phyloP scores from a whole-genome alignment of 1,284 basidiomycete species.

The Trametes polyzona region DNA sequence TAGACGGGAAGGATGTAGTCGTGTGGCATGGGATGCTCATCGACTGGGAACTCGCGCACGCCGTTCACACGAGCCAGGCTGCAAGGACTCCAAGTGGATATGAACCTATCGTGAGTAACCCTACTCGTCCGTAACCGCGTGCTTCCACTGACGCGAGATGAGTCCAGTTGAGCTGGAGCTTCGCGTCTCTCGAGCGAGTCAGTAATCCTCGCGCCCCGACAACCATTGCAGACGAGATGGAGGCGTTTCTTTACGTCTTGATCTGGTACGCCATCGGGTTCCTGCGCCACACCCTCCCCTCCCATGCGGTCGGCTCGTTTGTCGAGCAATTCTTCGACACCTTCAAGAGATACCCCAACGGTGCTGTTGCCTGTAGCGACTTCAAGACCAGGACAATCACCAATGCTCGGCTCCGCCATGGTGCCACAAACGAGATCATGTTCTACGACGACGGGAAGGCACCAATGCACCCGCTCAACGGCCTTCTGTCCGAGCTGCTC shows the following conservation, averaged over 20 bases:
- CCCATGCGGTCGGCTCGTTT: neutral
- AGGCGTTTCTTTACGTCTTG: slow-evolving; percentile 14
- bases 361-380: neutral
- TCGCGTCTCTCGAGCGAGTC: neutral
- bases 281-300: slow-evolving; percentile 1
- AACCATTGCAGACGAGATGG: slow-evolving; percentile 12
- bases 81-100: too few relatives aligned
- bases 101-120: neutral
- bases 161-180: slow-evolving; percentile 10
- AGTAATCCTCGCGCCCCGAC: neutral
- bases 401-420: neutral
- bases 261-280: neutral
- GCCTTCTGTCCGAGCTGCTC: neutral
- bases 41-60: slow-evolving; percentile 10
- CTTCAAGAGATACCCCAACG: neutral
- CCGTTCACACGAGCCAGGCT: neutral
- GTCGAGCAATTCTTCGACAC: neutral
- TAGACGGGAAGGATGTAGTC: neutral
- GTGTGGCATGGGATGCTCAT: slow-evolving; percentile 12
- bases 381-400: neutral
- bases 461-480: slow-evolving; percentile 1
- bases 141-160: too few relatives aligned
- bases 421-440: neutral
- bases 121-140: too few relatives aligned
- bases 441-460: neutral